phyloP scores from a whole-genome alignment of 1,284 basidiomycete species.

The Chiua sp. region DNA sequence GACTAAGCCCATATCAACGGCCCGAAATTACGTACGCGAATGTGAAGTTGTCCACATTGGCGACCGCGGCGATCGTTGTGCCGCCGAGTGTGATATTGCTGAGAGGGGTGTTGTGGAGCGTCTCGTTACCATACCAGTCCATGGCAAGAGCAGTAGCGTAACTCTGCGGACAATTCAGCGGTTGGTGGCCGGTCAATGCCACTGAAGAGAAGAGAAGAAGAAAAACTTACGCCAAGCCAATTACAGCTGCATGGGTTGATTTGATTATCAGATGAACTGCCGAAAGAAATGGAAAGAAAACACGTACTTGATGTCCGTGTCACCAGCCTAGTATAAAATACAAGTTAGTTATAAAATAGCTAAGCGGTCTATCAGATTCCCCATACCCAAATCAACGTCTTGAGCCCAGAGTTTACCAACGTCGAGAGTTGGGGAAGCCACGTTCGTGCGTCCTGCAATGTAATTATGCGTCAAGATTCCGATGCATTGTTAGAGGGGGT shows the following conservation, averaged over 20 bases:
- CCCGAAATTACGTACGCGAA: constrained; percentile 53
- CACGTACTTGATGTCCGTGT: constrained; percentile 65
- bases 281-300: neutral
- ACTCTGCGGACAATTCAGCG: constrained; percentile 22
- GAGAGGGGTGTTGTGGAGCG: constrained; percentile 53
- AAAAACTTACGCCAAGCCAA: constrained; percentile 55
- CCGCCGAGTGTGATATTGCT: constrained; percentile 63
- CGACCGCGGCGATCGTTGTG: constrained; percentile 56
- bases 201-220: neutral
- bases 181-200: neutral
- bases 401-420: constrained; percentile 58
- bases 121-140: constrained; percentile 64
- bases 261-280: neutral
- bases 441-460: constrained; percentile 55
- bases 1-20: neutral
- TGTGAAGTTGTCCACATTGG: constrained; percentile 68
- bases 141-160: constrained; percentile 60
- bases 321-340: constrained; percentile 54
- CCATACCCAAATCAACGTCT: constrained; percentile 64
- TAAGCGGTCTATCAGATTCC: neutral
- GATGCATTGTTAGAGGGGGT: constrained; percentile 16
- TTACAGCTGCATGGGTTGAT: constrained; percentile 52
- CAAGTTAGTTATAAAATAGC: neutral
- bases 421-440: constrained; percentile 56
- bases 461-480: constrained; percentile 1